Conservation (phyloP, 2,329 filamentous ascomycete genomes). For the Aspergillus calidoustus region DNA sequence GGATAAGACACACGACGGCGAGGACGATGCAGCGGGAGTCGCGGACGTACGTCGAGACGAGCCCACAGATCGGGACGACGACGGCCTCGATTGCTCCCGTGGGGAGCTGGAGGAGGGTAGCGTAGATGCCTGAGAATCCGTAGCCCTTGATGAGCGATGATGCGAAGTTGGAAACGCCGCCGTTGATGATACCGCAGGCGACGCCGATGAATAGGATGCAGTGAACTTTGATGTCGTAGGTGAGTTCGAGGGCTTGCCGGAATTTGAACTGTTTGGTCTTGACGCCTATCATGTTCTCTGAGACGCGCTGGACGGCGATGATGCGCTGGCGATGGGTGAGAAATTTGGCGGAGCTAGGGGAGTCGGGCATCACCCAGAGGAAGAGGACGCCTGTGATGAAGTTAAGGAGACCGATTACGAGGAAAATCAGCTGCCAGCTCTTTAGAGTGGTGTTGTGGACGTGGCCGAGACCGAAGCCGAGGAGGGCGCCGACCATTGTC, state of each 20-base stretch:
- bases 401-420: conserved; percentile 50
- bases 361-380: conserved; percentile 43
- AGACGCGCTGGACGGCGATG: conserved; percentile 47
- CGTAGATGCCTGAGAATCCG: conserved; percentile 36
- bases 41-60: conserved; percentile 50
- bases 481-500: conserved; percentile 43
- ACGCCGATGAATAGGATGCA: conserved; percentile 49
- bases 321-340: conserved; percentile 45
- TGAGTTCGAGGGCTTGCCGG: conserved; percentile 44
- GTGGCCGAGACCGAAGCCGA: conserved; percentile 43
- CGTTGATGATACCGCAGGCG: conserved; percentile 54
- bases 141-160: conserved; percentile 53
- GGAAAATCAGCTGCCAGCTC: conserved; percentile 48
- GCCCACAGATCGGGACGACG: conserved; percentile 43
- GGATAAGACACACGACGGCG: conserved; percentile 34
- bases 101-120: conserved; percentile 41
- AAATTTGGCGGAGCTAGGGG: conserved; percentile 44
- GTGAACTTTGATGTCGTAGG: conserved; percentile 45
- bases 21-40: conserved; percentile 44
- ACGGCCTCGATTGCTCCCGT: conserved; percentile 40
- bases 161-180: conserved; percentile 55
- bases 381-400: conserved; percentile 47
- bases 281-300: conserved; percentile 49
- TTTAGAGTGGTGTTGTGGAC: conserved; percentile 31
- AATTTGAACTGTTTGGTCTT: conserved; percentile 43